phyloP scores from a whole-genome alignment of 2,329 filamentous ascomycete genomes.

The Penicillium sp. region DNA sequence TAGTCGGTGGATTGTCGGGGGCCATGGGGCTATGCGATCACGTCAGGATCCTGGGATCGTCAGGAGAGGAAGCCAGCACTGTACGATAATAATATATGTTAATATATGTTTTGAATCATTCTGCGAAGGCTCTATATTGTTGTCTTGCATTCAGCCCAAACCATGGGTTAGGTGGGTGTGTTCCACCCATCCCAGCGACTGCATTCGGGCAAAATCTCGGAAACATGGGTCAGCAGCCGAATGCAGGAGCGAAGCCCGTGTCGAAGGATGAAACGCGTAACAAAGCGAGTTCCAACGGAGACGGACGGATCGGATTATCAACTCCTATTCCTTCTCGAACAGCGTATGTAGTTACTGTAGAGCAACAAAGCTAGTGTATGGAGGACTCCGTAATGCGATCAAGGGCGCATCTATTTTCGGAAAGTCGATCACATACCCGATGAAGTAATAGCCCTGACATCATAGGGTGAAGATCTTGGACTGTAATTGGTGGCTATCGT shows the following conservation, averaged over 20 bases:
- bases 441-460: background rate
- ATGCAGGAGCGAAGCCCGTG: background rate
- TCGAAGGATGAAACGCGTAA: background rate
- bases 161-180: background rate
- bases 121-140: background rate
- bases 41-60: background rate
- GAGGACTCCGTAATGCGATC: background rate
- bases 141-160: background rate
- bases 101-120: background rate
- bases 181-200: background rate
- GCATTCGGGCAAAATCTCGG: background rate
- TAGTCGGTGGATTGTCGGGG: background rate
- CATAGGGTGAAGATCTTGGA: background rate
- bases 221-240: background rate
- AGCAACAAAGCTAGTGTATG: background rate
- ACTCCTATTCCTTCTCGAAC: background rate
- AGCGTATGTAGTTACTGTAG: background rate
- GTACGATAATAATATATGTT: background rate
- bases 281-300: too few relatives aligned
- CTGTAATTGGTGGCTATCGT: background rate
- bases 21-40: background rate
- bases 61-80: background rate
- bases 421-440: background rate
- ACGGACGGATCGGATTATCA: background rate
- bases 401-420: background rate